Base-by-base conservation (phyloP, 2,329 filamentous ascomycete species). In the Colletotrichum orbiculare region DNA sequence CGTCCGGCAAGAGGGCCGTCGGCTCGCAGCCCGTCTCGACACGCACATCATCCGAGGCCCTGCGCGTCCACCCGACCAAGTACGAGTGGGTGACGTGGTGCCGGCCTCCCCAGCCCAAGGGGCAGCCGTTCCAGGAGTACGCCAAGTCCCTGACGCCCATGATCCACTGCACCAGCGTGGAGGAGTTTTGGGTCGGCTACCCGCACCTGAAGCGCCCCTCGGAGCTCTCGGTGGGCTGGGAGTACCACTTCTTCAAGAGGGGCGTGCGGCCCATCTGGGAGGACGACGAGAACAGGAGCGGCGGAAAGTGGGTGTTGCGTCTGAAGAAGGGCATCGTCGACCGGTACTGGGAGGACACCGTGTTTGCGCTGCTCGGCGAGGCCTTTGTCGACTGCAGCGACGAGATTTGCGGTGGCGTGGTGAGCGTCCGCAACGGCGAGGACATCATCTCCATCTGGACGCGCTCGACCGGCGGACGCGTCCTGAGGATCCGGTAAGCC, bases 361-460 rank as follows among this genome's bases (percentile, higher is more conserved):
- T 98, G 66, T 83, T 98, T 72, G 94, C 93, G 34, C 91, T 97
- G 72, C 89, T 97, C 63, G 96, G 96, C 47, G 94, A 98, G 73
- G 94, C 97, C 76, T 98, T 99, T 75, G 87, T 89, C 56, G 96
- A 98, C 74, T 94, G 94, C 42, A 89, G 91, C 54, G 95, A 98
- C 71, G 95, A 99, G 77, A 91, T 99, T 46, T 99, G 95, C 74
- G 96, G 96, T 66, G 93, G 92, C 59, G 96, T 99, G 37, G 85
- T 99, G 47, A 98, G 94, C 76, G 92, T 99, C 68, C 87, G 96
- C 68, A 97, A 94, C 73, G 95, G 94, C 47, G 96, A 99, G 81
- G 96, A 99, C 75, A 96, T 98, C 67, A 86, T 99, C 77, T 97
- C 94, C 81, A 94, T 99, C 75, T 99, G 96, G 96, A 97, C 94